Percentiles rank a stretch among this genome's conserved stretches.
Conservation (phyloP, 192 early-diverging fungal species). For the Linnemannia exigua region DNA sequence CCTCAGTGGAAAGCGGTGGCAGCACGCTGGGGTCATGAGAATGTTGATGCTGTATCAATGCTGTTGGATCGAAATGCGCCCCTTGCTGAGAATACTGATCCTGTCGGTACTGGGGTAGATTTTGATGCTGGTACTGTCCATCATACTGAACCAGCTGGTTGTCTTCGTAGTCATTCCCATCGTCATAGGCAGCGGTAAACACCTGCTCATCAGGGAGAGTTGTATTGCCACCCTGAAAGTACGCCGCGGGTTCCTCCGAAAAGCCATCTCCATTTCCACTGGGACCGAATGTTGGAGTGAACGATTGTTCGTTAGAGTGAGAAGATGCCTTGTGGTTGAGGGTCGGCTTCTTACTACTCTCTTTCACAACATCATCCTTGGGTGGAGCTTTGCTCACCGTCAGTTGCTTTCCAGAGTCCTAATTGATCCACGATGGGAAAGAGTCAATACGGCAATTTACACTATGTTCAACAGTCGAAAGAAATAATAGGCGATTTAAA, state of each 20-base stretch:
- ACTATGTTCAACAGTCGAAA: background rate
- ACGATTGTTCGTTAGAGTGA: constrained; percentile 32
- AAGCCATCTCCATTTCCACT: background rate
- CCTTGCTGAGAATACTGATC: constrained; percentile 1
- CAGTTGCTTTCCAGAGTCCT: background rate
- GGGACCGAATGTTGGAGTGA: constrained; percentile 21
- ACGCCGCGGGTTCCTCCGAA: background rate
- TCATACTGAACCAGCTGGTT: background rate
- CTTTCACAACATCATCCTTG: constrained; percentile 6
- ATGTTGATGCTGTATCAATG: constrained; percentile 12
- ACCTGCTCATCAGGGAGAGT: background rate
- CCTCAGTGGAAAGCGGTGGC: background rate
- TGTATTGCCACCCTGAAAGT: background rate
- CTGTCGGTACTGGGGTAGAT: constrained; percentile 9
- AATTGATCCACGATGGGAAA: background rate
- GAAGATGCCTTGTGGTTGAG: constrained; percentile 25
- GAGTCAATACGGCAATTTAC: background rate
- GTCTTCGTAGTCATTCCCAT: background rate
- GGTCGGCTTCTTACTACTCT: constrained; percentile 23
- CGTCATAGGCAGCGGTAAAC: background rate
- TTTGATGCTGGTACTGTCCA: background rate
- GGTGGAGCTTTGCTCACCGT: background rate
- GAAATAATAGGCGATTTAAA: background rate
- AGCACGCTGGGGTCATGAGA: constrained; percentile 17
- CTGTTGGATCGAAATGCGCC: background rate